phyloP scores from a whole-genome alignment of 1,284 basidiomycete species.

The Wallemia ichthyophaga region DNA sequence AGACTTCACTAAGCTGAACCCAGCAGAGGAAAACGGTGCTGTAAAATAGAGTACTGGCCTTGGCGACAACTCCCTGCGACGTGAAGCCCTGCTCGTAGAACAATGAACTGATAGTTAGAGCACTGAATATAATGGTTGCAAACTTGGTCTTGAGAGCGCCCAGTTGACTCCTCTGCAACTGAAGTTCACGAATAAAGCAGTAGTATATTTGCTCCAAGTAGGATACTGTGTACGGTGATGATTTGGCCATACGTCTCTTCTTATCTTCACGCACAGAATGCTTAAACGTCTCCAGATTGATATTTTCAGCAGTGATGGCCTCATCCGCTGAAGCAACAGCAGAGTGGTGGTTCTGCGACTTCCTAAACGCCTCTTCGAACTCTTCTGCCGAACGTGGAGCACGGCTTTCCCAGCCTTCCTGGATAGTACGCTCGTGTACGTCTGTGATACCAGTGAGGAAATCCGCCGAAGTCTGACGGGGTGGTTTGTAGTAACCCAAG shows the following conservation, averaged over 20 bases:
- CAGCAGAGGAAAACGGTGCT: background rate
- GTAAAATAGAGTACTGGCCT: background rate
- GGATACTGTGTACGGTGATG: conserved; percentile 59
- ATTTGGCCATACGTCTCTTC: conserved; percentile 47
- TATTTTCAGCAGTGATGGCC: background rate
- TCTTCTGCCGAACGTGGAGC: conserved; percentile 41
- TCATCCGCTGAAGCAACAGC: conserved; percentile 4
- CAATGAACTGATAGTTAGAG: background rate
- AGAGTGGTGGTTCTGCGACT: background rate
- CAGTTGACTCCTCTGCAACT: conserved; percentile 4
- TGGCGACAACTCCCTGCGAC: background rate
- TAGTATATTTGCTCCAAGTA: conserved; percentile 33
- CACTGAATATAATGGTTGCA: background rate
- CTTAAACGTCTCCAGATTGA: conserved; percentile 22
- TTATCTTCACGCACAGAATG: conserved; percentile 46
- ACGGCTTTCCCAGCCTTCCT: conserved; percentile 29
- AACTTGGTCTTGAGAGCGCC: conserved; percentile 3
- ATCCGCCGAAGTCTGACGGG: conserved; percentile 23
- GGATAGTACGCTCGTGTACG: conserved; percentile 31
- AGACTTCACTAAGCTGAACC: background rate
- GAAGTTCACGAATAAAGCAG: conserved; percentile 3
- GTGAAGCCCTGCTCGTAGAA: background rate
- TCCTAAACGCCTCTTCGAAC: conserved; percentile 34
- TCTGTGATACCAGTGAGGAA: conserved; percentile 19
- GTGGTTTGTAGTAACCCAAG: conserved; percentile 21